Evolutionary conservation across 2,329 filamentous ascomycete species (phyloP), one percentile per base, ranked within the genome.

Genomic region (Colletotrichum sp.): DNA sequence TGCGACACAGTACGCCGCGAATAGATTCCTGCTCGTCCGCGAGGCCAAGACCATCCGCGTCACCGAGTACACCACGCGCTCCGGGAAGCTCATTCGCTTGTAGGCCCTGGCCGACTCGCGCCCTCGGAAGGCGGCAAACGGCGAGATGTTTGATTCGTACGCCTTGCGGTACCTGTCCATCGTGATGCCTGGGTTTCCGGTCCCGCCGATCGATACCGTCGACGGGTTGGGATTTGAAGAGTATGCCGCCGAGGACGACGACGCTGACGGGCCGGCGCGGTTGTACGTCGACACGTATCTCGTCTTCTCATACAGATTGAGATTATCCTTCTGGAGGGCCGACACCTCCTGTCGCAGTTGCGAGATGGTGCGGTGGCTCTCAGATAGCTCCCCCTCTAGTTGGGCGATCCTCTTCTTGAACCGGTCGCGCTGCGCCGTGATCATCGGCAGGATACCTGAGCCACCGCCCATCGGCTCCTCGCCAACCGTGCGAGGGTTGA

Each of bases 391-490:
- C 76, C 94, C 92, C 85, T 98, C 97, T 26, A 99, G 91, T 83
- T 99, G 94, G 0, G 92, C 88, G 78, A 98, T 98, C 82, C 96
- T 95, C 88, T 98, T 95, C 89, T 98, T 98, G 91, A 98, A 99
- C 67, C 97, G 95, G 85, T 99, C 97, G 77, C 97, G 94, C 85
- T 99, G 97, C 3, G 97, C 97, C 38, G 97, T 98, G 68, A 99
- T 94, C 97, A 99, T 99, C 38, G 97, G 97, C 28, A 99, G 88
- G 78, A 99, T 98, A 15, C 96, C 95, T 0, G 95, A 95, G 67
- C 93, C 94, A 70, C 94, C 89, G 36, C 94, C 94, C 71, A 93
- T 89, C 10, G 93, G 88, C 62, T 95, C 94, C 18, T 89, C 86
- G 52, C 88, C 85, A 64, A 85, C 87, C 56, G 87, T 88, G 58